Conservation (phyloP, 2,329 filamentous ascomycete species). For the Trichophyton simii region DNA sequence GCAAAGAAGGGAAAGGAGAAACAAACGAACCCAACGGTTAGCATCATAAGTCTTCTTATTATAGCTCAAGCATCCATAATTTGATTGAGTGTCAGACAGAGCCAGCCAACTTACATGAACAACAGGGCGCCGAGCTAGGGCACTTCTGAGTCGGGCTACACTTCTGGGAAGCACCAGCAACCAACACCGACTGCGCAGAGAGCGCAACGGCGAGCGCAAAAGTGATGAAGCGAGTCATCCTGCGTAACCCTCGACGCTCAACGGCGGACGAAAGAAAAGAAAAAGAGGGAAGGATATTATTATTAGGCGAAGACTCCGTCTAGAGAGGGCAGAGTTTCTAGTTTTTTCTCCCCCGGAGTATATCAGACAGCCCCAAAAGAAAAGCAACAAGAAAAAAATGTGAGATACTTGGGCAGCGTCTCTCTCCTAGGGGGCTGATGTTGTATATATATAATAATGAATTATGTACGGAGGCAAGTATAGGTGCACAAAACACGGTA, state of each 20-base stretch:
- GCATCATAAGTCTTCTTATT: too few relatives aligned
- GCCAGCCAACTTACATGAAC: constrained; percentile 53
- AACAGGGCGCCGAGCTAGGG: constrained; percentile 61
- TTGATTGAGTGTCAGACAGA: neutral
- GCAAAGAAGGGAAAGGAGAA: constrained; percentile 11
- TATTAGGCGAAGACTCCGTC: constrained; percentile 4
- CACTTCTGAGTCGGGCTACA: constrained; percentile 46
- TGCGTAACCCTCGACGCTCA: constrained; percentile 6
- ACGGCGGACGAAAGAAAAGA: too few relatives aligned
- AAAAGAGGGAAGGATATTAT: neutral
- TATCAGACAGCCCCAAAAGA: neutral
- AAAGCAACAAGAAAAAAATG: neutral
- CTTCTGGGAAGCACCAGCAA: constrained; percentile 18
- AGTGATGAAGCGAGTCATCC: constrained; percentile 27
- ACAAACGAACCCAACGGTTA: neutral
- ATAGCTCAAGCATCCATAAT: too few relatives aligned
- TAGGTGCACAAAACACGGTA: constrained; percentile 1
- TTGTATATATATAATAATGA: constrained; percentile 9
- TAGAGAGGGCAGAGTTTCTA: constrained; percentile 3
- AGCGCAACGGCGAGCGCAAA: constrained; percentile 23
- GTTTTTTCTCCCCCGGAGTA: neutral
- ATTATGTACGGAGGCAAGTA: neutral
- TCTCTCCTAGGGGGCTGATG: neutral
- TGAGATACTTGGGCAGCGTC: neutral
- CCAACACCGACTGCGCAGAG: constrained; percentile 23